Base-by-base conservation (phyloP, 2,329 filamentous ascomycete genomes). In the Phaeosphaeriaceae sp. region DNA sequence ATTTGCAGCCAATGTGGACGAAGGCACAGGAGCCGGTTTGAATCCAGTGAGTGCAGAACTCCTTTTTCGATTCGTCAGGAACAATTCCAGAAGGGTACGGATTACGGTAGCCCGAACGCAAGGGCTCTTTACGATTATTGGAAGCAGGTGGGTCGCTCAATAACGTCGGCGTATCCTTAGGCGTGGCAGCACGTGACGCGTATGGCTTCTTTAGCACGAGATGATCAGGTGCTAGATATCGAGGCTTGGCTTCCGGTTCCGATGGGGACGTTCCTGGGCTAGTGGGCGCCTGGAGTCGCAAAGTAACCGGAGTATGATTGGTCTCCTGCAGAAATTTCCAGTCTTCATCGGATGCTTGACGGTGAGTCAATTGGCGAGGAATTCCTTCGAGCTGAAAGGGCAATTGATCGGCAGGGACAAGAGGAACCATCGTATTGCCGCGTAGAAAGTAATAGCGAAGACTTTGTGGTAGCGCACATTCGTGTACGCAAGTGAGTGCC, bases 41-140 rank as follows among this genome's bases (percentile, higher is more conserved):
- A 54, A 97, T 89, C 93, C 93, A 97, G 76, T 94, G 92, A 57
- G 92, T 91, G 78, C 93, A 97, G 76, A 90, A 96, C 22, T 90
- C 81, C 74, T 96, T 96, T 69, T 85, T 86, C 6, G 78, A 76
- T 5, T 70, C 71, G 11, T 81, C 76, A 19, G 79, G 78, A 19
- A 75, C 63, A n/a, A 71, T 65, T 21, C 78, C 77, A 0, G 79
- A 79, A 2, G 78, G 76, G 5, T 75, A 66, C 11, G 68, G 63
- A 3, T 54, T 20, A 21, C 51, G 54, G 51, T 76, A 76, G 33
- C 67, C 66, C 25, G 70, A 48, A 13, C 69, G 69, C 9, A 72
- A 66, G 7, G 71, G 67, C 41, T 70, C 69, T 27, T 62, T 66
- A 10, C 65, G 55, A 48, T 73, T 66, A 7, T 74, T 63, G 22